Conservation (phyloP, 805 yeast species). For the Danielozyma ontarioensis region DNA sequence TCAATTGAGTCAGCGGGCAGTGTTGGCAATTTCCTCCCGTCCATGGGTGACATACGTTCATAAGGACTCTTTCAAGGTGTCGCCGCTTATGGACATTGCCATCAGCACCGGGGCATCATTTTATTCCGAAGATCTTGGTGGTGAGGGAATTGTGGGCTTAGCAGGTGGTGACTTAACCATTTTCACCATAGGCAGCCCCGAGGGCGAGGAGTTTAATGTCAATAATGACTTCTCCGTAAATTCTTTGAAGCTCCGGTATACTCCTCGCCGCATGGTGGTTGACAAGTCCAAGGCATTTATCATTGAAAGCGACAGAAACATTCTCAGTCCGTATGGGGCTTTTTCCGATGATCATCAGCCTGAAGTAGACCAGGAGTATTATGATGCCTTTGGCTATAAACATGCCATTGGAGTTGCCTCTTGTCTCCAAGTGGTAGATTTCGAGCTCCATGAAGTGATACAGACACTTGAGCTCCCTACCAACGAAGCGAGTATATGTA, state of each 20-base stretch:
- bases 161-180: slow-evolving; percentile 48
- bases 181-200: slow-evolving; percentile 42
- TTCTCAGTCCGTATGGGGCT: slow-evolving; percentile 28
- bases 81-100: slow-evolving; percentile 42
- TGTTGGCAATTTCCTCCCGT: slow-evolving; percentile 49
- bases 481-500: slow-evolving; percentile 39
- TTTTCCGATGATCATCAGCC: too few species aligned
- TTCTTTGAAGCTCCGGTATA: slow-evolving; percentile 40
- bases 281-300: slow-evolving; percentile 31
- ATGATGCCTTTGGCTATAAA: slow-evolving; percentile 44
- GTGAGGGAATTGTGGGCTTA: slow-evolving; percentile 63
- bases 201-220: slow-evolving; percentile 20
- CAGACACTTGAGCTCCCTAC: slow-evolving; percentile 42
- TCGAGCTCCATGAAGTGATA: slow-evolving; percentile 22
- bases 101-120: slow-evolving; percentile 49
- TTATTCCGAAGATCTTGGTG: slow-evolving; percentile 54
- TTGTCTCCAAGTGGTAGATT: slow-evolving; percentile 47
- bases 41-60: slow-evolving; percentile 51
- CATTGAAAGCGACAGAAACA: slow-evolving; percentile 41
- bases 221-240: slow-evolving; percentile 21
- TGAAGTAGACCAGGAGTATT: slow-evolving; percentile 26
- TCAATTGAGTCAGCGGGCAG: slow-evolving; percentile 19
- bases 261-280: slow-evolving; percentile 42
- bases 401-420: slow-evolving; percentile 30
- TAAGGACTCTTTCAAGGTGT: slow-evolving; percentile 32